A percentile compares a stretch with the other conserved stretches of the same genome.
phyloP scores from a whole-genome alignment of 2,329 filamentous ascomycete genomes.

The Didymella lethalis region DNA sequence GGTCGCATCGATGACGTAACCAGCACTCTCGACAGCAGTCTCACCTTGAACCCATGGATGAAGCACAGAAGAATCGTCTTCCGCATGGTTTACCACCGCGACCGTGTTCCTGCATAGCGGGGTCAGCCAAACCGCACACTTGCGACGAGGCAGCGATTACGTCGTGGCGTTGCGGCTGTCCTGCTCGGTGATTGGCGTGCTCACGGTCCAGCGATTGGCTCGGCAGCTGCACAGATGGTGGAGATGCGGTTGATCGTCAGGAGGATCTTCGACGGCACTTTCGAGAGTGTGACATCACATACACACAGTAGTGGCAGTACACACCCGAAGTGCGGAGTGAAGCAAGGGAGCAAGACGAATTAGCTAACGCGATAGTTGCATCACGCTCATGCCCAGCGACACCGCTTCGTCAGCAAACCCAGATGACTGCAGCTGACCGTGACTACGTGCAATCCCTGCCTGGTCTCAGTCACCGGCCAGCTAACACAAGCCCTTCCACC shows the following conservation, averaged over 20 bases:
- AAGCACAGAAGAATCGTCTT: slow-evolving; percentile 84
- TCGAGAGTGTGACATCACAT: neutral
- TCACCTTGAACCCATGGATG: slow-evolving; percentile 86
- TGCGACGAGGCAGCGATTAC: slow-evolving; percentile 27
- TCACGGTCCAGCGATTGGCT: slow-evolving; percentile 8
- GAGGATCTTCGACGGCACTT: slow-evolving; percentile 1
- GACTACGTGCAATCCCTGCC: no score
- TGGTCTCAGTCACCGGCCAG: no score
- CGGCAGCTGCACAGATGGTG: neutral
- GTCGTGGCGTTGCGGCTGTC: slow-evolving; percentile 32
- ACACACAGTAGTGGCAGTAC: no score
- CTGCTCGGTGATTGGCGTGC: slow-evolving; percentile 24
- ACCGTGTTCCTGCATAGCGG: slow-evolving; percentile 47
- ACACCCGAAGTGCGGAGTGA: neutral
- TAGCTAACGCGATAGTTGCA: no score
- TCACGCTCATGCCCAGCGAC: no score
- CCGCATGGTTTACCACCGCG: slow-evolving; percentile 63
- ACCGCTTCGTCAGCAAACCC: no score
- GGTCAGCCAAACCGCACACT: slow-evolving; percentile 14
- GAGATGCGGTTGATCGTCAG: slow-evolving; percentile 13
- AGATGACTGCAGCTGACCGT: no score
- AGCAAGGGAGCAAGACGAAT: neutral
- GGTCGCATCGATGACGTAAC: slow-evolving; percentile 5
- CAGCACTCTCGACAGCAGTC: neutral
- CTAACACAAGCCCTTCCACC: no score